phyloP scores from a whole-genome alignment of 176 grass and related monocot genomes.

The Coix lacrymajobi region DNA sequence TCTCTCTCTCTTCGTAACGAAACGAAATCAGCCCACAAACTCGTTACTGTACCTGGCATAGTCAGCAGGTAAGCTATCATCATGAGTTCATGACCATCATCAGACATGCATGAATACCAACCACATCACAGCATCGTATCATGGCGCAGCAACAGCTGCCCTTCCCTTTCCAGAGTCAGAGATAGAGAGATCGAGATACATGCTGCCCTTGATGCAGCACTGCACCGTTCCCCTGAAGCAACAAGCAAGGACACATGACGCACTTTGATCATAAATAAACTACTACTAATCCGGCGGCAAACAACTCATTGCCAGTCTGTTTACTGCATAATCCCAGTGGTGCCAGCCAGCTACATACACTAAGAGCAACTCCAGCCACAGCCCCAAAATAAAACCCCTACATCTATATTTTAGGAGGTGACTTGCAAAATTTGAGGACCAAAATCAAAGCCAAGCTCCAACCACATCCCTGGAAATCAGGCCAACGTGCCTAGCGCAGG shows the following conservation, averaged over 20 bases:
- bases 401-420: no score
- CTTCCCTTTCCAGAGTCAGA: background rate
- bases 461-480: no score
- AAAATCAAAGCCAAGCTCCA: no score
- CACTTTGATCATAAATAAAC: background rate
- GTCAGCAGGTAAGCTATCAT: background rate
- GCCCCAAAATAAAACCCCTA: no score
- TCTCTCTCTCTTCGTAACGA: background rate
- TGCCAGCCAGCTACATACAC: background rate
- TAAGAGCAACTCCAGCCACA: no score
- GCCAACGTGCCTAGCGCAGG: no score
- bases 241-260: background rate
- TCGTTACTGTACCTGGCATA: background rate
- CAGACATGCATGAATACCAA: background rate
- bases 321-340: background rate
- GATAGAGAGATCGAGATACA: background rate
- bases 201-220: background rate
- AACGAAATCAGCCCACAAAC: background rate
- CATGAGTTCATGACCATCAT: background rate
- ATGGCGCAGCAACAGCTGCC: background rate
- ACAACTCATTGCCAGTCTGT: background rate
- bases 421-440: no score
- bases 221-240: background rate
- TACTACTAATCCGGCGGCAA: background rate
- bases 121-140: background rate